phyloP scores from a whole-genome alignment of 306 rosid genomes.

The Cercis canadensis region DNA sequence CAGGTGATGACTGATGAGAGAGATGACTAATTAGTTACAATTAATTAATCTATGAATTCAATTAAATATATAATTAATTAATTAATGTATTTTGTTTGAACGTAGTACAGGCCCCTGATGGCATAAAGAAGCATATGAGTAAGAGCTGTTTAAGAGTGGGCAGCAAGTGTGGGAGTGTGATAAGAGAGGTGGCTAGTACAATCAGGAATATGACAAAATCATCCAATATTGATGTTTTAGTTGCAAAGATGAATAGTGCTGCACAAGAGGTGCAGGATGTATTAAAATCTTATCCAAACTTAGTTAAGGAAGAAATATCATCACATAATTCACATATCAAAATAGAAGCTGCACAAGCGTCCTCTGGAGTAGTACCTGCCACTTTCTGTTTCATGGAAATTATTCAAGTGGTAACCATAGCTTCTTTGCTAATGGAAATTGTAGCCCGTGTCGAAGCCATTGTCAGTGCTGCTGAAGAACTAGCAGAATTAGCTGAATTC shows the following conservation, averaged over 20 bases:
- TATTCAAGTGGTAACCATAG: constrained; percentile 63
- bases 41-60: no score
- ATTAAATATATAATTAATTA: no score
- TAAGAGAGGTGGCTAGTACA: constrained; percentile 61
- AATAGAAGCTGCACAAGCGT: background rate
- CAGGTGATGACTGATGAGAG: no score
- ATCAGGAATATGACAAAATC: constrained; percentile 73
- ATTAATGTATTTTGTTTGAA: background rate
- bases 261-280: constrained; percentile 58
- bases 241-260: constrained; percentile 61
- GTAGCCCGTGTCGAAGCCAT: constrained; percentile 60
- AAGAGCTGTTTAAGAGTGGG: constrained; percentile 53
- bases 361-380: background rate
- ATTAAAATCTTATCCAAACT: constrained; percentile 53
- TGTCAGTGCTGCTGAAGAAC: constrained; percentile 59
- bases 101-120: constrained; percentile 52
- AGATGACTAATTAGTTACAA: no score
- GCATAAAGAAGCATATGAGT: constrained; percentile 54
- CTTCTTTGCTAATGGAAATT: constrained; percentile 68
- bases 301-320: background rate
- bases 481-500: constrained; percentile 57
- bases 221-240: constrained; percentile 44
- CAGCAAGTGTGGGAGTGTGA: constrained; percentile 45
- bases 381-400: constrained; percentile 53
- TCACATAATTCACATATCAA: background rate